Evolutionary conservation across 1,284 basidiomycete genomes (phyloP), one percentile per base, ranked within the genome.

Genomic region (Sanguinoderma infundibulare): DNA sequence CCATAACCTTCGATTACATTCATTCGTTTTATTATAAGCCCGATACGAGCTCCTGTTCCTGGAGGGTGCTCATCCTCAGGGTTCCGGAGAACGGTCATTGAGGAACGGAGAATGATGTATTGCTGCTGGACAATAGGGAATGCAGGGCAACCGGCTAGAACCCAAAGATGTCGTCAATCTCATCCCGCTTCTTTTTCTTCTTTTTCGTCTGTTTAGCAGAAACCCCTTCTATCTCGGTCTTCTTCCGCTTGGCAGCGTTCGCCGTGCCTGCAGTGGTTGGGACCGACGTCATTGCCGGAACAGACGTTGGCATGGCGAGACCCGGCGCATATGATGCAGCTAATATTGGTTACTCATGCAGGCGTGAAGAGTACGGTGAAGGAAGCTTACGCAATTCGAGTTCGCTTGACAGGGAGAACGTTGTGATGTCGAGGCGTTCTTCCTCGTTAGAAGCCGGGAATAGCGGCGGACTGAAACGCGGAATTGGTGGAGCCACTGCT

Each of bases 131-230:
- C 3, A 10, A 9, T 10, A 20, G 2, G 3, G n/a, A 5, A 55
- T 12, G 20, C 55, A 9, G 35, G n/a, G n/a, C n/a, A 35, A n/a
- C 34, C 14, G n/a, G 30, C 66, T 66, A 82, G 61, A 80, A 78
- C 0, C 81, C 84, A 71, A 91, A 91, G 32, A 91, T 90, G 26
- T 83, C 83, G 67, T 91, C 89, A 39, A 90, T 90, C 70, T 87
- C 88, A 65, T 90, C 82, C 32, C 68, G 69, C 60, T 72, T 80
- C 62, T 72, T 73, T 67, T 75, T 77, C 72, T 72, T 75, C 62
- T 70, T 71, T 64, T 80, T 75, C 65, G 72, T 75, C 57, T 73
- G 77, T 64, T 76, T 77, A 12, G 30, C 20, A 3, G 49, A 32
- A 28, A 40, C 57, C 59, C 35, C 55, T 60, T 49, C 52, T 28